A percentile compares a stretch with the other conserved stretches of the same genome.
phyloP scores from a whole-genome alignment of 2,329 filamentous ascomycete species.

The Graphium sp. region DNA sequence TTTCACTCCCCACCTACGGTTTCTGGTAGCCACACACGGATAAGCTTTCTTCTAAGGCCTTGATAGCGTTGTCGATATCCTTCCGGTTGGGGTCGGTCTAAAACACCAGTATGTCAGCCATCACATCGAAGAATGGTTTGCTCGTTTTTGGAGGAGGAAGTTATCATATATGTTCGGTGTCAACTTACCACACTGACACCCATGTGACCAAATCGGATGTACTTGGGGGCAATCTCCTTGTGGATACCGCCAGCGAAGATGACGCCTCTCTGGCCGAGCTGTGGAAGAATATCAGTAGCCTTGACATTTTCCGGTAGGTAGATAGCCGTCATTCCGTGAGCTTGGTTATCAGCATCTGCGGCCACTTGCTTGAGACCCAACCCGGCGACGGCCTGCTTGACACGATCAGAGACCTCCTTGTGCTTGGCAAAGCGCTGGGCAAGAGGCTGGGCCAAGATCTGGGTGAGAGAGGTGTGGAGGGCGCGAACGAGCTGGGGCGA shows the following conservation, averaged over 20 bases:
- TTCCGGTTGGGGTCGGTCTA: conserved; percentile 58
- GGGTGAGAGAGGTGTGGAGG: conserved; percentile 72
- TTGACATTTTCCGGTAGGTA: conserved; percentile 77
- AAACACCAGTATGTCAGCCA: conserved; percentile 4
- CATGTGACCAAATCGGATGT: conserved; percentile 96
- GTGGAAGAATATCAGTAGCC: conserved; percentile 70
- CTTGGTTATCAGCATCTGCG: conserved; percentile 72
- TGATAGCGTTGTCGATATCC: conserved; percentile 73
- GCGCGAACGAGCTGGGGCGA: conserved; percentile 88
- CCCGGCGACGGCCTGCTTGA: conserved; percentile 69
- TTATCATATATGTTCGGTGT: conserved; percentile 9
- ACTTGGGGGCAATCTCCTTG: conserved; percentile 86
- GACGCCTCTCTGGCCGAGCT: conserved; percentile 70
- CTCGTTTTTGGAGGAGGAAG: background rate
- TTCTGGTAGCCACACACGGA: conserved; percentile 48
- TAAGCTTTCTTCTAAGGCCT: conserved; percentile 59
- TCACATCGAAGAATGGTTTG: background rate
- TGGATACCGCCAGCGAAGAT: conserved; percentile 92
- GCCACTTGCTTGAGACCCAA: conserved; percentile 82
- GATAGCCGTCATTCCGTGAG: conserved; percentile 95
- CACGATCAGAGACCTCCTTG: conserved; percentile 59
- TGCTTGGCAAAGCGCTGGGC: conserved; percentile 73
- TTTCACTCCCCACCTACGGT: too few species aligned
- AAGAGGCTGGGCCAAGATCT: conserved; percentile 69
- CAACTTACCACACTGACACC: conserved; percentile 65